Evolutionary conservation across 345 rosid species (phyloP).

Genomic region (Eucalyptus pumila): DNA sequence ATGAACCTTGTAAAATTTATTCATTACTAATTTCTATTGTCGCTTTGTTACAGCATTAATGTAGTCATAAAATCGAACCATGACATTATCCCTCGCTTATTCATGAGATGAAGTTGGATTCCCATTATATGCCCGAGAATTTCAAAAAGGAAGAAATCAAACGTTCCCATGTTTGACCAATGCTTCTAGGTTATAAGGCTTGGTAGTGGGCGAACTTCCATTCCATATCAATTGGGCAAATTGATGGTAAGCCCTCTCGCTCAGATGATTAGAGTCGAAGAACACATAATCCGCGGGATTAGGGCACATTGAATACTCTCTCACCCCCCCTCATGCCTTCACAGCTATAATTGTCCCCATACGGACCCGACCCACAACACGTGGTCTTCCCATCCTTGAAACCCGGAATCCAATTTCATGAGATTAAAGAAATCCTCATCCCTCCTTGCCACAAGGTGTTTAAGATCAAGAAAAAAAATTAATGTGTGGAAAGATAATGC

Average conservation of each 20-base stretch:
- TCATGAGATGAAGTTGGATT: not conserved
- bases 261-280: not conserved
- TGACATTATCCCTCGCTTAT: too few species aligned
- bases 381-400: not conserved
- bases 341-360: not conserved
- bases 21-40: not conserved
- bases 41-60: not conserved
- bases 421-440: not conserved
- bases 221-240: constrained; percentile 1
- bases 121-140: not conserved
- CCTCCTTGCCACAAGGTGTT: not conserved
- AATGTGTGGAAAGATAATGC: not conserved
- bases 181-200: not conserved
- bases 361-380: constrained; percentile 5
- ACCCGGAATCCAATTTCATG: not conserved
- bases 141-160: too few species aligned
- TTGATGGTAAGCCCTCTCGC: not conserved
- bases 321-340: not conserved
- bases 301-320: not conserved
- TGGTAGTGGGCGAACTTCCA: not conserved
- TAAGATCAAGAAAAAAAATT: not conserved
- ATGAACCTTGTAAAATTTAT: not conserved
- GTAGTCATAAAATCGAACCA: not conserved
- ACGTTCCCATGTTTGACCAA: not conserved
- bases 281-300: not conserved